Percentiles rank a stretch among this genome's conserved stretches.
phyloP scores from a whole-genome alignment of 2,329 filamentous ascomycete species.

The Diaporthe destruens region DNA sequence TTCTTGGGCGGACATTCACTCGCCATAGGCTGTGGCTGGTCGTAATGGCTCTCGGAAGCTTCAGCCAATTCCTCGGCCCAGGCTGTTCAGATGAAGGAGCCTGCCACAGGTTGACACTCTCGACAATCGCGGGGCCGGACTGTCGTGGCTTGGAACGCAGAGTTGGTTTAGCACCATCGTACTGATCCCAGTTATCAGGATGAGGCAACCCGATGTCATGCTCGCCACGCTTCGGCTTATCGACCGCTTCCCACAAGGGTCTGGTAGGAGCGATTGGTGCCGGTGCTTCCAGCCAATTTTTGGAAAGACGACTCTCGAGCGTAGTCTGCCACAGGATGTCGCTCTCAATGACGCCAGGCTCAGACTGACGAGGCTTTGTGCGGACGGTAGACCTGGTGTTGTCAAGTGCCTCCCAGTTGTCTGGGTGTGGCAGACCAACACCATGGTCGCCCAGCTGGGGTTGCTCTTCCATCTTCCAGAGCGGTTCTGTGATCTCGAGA shows the following conservation, averaged over 20 bases:
- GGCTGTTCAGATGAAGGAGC: background rate
- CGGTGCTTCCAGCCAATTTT: slow-evolving; percentile 6
- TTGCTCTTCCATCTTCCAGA: slow-evolving; percentile 33
- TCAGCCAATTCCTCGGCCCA: slow-evolving; percentile 13
- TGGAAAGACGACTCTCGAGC: background rate
- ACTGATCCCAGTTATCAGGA: slow-evolving; percentile 55
- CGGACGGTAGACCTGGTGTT: slow-evolving; percentile 47
- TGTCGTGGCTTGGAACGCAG: slow-evolving; percentile 49
- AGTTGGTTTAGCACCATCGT: slow-evolving; percentile 48
- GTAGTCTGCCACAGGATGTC: slow-evolving; percentile 47
- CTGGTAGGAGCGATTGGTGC: background rate
- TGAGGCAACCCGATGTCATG: slow-evolving; percentile 51
- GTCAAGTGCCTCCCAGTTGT: slow-evolving; percentile 54
- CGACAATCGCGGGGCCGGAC: slow-evolving; percentile 49
- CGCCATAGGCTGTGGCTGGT: slow-evolving; percentile 30
- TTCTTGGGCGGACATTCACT: background rate
- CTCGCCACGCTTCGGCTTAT: slow-evolving; percentile 29
- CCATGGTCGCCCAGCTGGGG: slow-evolving; percentile 27
- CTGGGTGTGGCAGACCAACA: slow-evolving; percentile 54
- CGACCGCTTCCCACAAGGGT: slow-evolving; percentile 32
- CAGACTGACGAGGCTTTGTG: slow-evolving; percentile 47
- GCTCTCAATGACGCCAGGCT: slow-evolving; percentile 52
- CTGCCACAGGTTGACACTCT: slow-evolving; percentile 55
- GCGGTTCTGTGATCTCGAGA: background rate
- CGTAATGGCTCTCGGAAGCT: slow-evolving; percentile 11